Evolutionary conservation across 805 yeast genomes (phyloP).

Genomic region (Sungouiella blattae): DNA sequence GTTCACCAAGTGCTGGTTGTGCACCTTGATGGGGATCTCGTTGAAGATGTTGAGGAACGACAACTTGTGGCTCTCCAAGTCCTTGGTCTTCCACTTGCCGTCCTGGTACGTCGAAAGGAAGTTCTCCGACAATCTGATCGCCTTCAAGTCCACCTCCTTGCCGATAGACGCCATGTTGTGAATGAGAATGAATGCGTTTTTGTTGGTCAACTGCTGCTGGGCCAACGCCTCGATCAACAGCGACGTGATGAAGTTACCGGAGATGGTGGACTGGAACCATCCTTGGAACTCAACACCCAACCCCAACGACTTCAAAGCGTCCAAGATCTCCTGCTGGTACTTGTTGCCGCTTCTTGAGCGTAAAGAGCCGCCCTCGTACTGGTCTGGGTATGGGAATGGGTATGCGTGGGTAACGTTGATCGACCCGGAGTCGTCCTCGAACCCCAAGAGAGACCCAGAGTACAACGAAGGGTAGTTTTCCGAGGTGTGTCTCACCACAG

Average conservation of each 20-base stretch:
- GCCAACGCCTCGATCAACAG: conserved; percentile 68
- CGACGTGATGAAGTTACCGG: conserved; percentile 67
- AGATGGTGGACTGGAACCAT: conserved; percentile 70
- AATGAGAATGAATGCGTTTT: conserved; percentile 55
- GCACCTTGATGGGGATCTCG: conserved; percentile 64
- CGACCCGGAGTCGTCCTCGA: conserved; percentile 53
- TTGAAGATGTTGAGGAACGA: conserved; percentile 65
- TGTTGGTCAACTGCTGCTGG: conserved; percentile 55
- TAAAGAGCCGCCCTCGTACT: conserved; percentile 59
- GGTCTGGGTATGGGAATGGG: conserved; percentile 67
- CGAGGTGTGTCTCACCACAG: conserved; percentile 64
- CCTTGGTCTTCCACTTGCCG: conserved; percentile 63
- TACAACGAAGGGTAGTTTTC: conserved; percentile 59
- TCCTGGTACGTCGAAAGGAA: conserved; percentile 56
- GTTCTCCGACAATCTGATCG: conserved; percentile 60
- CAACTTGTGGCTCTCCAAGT: conserved; percentile 55
- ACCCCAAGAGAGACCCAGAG: conserved; percentile 74
- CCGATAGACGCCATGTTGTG: conserved; percentile 70
- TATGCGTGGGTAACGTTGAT: conserved; percentile 57
- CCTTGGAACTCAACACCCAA: conserved; percentile 72
- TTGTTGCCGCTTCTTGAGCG: conserved; percentile 57
- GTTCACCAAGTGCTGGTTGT: conserved; percentile 65
- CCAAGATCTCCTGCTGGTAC: conserved; percentile 66
- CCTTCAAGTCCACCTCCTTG: conserved; percentile 64
- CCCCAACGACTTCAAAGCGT: conserved; percentile 57